Percentiles rank a stretch among this genome's conserved stretches.
These are phyloP conservation scores for Taphrina betulina DNA, from an alignment of 1,139 yeast species.

Conservation along the genomic window DNA sequence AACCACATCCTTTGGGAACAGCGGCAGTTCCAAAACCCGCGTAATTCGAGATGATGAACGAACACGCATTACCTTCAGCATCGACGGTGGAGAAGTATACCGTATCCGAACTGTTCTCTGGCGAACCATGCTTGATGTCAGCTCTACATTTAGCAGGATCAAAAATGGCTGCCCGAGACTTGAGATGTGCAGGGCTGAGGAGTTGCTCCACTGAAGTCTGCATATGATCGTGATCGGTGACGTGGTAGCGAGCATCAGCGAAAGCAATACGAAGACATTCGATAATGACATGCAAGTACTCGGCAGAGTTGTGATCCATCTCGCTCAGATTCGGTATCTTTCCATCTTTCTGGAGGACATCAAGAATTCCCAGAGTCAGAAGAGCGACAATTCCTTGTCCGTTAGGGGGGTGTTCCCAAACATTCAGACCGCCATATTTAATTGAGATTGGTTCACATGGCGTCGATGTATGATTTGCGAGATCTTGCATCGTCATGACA, in stretches of 20 bases:
- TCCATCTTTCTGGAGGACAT: constrained; percentile 51
- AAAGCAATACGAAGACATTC: constrained; percentile 74
- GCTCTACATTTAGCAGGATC: constrained; percentile 48
- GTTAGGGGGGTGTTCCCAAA: constrained; percentile 80
- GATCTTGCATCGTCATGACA: constrained; percentile 56
- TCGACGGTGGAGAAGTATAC: constrained; percentile 73
- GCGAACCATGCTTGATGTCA: constrained; percentile 55
- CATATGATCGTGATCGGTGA: constrained; percentile 54
- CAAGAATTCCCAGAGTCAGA: constrained; percentile 64
- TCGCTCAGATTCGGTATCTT: constrained; percentile 51
- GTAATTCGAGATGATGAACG: constrained; percentile 75
- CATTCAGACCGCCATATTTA: constrained; percentile 48
- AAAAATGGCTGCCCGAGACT: constrained; percentile 54
- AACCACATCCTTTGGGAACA: constrained; percentile 65
- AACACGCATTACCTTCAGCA: constrained; percentile 73
- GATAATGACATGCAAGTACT: constrained; percentile 65
- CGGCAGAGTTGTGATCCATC: constrained; percentile 65
- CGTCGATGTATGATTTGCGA: constrained; percentile 57
- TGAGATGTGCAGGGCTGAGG: constrained; percentile 50
- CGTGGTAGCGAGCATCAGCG: constrained; percentile 73
- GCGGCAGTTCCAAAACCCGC: constrained; percentile 72
- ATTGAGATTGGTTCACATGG: constrained; percentile 62
- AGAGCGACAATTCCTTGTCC: constrained; percentile 78
- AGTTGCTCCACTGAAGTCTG: constrained; percentile 41
- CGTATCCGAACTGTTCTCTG: constrained; percentile 71